Base-by-base conservation (phyloP, 78 protist genomes). In the Protostelium mycophagum region DNA sequence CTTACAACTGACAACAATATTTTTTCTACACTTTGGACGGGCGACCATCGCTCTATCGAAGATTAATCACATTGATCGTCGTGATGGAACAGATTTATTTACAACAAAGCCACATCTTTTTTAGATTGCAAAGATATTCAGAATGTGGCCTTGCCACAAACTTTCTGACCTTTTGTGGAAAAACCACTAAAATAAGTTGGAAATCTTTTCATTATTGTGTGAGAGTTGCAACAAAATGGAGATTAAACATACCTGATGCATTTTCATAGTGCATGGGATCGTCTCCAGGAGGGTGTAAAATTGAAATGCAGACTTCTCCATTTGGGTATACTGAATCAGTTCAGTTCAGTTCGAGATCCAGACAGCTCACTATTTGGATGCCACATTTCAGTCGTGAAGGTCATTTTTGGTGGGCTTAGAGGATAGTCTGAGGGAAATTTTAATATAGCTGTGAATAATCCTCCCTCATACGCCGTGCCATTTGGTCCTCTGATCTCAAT, bases 241-340 rank as follows among this genome's bases (percentile, higher is more conserved):
- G n/a, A n/a, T n/a, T n/a, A n/a, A n/a, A n/a, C n/a, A n/a, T n/a
- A n/a, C 73, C 73, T 51, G 73, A 51, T 1, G 96, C 94, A 28
- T 85, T 36, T 85, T 98, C 99, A 86, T 98, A 98, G 34, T 98
- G 98, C 85, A 83, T 93, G 28, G 90, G 38, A 63, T 97, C 99
- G 25, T 98, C 98, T 0, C 99, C 99, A 28, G 98, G 98, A 29
- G 87, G 96, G 36, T 98, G 99, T 31, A 98, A 95, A 38, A 98
- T 98, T 0, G 98, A 96, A 86, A 98, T 98, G 95, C 99, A 98
- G 36, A 98, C 99, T 28, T 89, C 92, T 37, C 99, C 99, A 35
- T 95, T 37, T 0, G 89, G 86, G 89, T 97, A 97, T 28, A 98
- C 96, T 51, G 73, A 25, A 16, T 5, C 73, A 51, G n/a, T 51